A percentile compares a stretch with the other conserved stretches of the same genome.
Conservation (phyloP, 805 yeast genomes). For the Saturnispora diversa region DNA sequence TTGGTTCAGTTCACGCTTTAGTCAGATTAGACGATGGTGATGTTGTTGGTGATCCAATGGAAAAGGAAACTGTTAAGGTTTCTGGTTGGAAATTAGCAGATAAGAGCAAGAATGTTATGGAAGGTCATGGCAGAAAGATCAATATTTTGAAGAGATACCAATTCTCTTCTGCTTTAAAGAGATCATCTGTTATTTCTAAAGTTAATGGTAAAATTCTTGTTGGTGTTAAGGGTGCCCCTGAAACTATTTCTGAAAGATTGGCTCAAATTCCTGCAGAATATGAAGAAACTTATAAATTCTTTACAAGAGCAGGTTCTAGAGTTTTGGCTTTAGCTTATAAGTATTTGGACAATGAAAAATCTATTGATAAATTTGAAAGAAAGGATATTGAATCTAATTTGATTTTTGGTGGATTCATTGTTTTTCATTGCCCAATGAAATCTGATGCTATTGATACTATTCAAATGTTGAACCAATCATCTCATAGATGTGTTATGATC, state of each 20-base stretch:
- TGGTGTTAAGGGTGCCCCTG: slow-evolving; percentile 97
- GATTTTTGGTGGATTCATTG: slow-evolving; percentile 83
- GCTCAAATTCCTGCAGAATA: slow-evolving; percentile 63
- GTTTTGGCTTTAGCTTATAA: slow-evolving; percentile 93
- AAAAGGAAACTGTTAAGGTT: slow-evolving; percentile 86
- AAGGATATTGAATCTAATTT: slow-evolving; percentile 68
- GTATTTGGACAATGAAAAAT: slow-evolving; percentile 40
- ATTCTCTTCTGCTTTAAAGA: slow-evolving; percentile 89
- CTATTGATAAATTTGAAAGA: slow-evolving; percentile 57
- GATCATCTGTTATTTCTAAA: slow-evolving; percentile 81
- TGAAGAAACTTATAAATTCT: slow-evolving; percentile 79
- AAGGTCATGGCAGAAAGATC: slow-evolving; percentile 37
- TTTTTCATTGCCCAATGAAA: slow-evolving; percentile 96
- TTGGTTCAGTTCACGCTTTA: slow-evolving; percentile 95
- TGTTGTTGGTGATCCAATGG: slow-evolving; percentile 98
- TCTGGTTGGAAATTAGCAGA: slow-evolving; percentile 77
- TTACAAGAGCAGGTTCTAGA: slow-evolving; percentile 92
- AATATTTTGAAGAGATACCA: slow-evolving; percentile 89
- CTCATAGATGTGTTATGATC: slow-evolving; percentile 95
- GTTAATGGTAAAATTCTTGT: slow-evolving; percentile 51
- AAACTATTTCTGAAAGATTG: slow-evolving; percentile 78
- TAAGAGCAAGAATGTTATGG: slow-evolving; percentile 54
- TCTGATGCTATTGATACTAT: slow-evolving; percentile 86
- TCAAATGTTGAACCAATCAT: slow-evolving; percentile 86
- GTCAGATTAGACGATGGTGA: slow-evolving; percentile 95